Base-by-base conservation (phyloP, 164 flowering plant species). In the Magnolia kwangsiensis region DNA sequence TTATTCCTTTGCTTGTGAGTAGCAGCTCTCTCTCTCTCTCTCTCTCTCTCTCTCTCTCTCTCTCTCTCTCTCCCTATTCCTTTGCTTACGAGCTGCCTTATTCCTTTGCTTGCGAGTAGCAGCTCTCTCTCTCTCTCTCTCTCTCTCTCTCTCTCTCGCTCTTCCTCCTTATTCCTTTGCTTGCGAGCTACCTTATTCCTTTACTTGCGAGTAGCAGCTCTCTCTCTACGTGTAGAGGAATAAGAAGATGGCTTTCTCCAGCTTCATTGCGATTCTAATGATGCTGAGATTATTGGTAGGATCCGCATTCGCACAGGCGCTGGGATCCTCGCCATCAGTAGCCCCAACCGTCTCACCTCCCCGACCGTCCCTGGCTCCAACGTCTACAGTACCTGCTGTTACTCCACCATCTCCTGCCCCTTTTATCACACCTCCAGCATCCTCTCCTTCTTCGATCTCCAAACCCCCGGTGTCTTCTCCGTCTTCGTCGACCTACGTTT, bases 391-490 rank as follows among this genome's bases (percentile, higher is more conserved):
- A 24, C 27, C 27, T 24, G 27, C 27, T 1, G 27, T 24, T 24
- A 24, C 1, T 24, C 27, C 27, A 1, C 27, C 27, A 24, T 24
- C 27, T 24, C 27, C 27, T 1, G 7, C 76, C 10, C 2, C 72
- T 49, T 49, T 59, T 27, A 2, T 29, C 9, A 13, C 45, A 4
- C 8, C 51, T 14, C 51, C 72, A 8, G 71, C 50, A 3, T 68
- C n/a, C 37, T 0, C 71, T 13, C 71, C 71, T 11, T 67, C 71
- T 18, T 50, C 71, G 8, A 8, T 18, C 14, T 49, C 58, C 6
- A 19, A 49, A 18, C 16, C 72, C 58, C 72, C 72, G 16, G 27
- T 61, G 16, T 49, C 72, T 1, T n/a, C 72, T 49, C 72, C 72
- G 1, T 50, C 72, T 50, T 27, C 55, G 14, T 16, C 24, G 7